phyloP scores from a whole-genome alignment of 495 filamentous ascomycete species.

The Melanomma pulvis-pyrius region DNA sequence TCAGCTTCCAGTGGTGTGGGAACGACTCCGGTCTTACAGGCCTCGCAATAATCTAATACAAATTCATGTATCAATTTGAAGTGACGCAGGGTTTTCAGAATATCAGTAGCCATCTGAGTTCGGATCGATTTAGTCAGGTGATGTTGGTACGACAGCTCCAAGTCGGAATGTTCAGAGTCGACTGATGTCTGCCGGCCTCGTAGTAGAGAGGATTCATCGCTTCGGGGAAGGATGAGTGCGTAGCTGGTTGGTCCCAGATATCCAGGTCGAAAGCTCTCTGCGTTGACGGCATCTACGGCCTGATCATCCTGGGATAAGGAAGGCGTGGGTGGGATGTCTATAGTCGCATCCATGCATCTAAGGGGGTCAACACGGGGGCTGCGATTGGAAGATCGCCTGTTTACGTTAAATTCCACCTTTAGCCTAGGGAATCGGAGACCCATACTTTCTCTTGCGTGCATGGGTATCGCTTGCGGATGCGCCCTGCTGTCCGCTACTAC shows the following conservation, averaged over 20 bases:
- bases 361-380: background rate
- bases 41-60: background rate
- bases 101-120: slow-evolving; percentile 10
- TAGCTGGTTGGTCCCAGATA: slow-evolving; percentile 31
- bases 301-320: slow-evolving; percentile 5
- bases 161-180: slow-evolving; percentile 3
- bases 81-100: slow-evolving; percentile 18
- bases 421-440: background rate
- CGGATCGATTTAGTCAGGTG: slow-evolving; percentile 11
- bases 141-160: slow-evolving; percentile 10
- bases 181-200: background rate
- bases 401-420: background rate
- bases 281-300: background rate
- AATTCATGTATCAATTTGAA: slow-evolving; percentile 4
- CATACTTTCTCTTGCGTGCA: slow-evolving; percentile 14
- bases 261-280: slow-evolving; percentile 16
- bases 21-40: slow-evolving; percentile 2
- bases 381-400: background rate
- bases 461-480: background rate
- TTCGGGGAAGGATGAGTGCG: slow-evolving; percentile 9
- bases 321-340: background rate
- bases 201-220: background rate
- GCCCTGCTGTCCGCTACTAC: background rate
- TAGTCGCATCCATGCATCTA: background rate
- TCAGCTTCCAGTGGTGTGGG: background rate